phyloP scores from a whole-genome alignment of 768 basidiomycete species.

The Hericium alpestre region DNA sequence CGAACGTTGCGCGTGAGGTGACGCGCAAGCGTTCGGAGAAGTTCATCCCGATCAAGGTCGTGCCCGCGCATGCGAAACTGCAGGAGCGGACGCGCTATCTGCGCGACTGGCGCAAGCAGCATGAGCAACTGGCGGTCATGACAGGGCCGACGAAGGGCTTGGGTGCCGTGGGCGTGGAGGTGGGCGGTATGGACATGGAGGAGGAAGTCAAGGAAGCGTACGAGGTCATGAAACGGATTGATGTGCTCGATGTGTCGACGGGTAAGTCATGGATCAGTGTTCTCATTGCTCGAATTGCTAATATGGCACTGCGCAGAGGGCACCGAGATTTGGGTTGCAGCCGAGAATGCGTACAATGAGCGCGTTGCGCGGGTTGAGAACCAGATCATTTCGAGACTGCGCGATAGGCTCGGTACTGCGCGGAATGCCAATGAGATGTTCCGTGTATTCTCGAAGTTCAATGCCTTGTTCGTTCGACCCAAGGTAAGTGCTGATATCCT shows the following conservation, averaged over 20 bases:
- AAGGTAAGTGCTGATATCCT: conserved; percentile 45
- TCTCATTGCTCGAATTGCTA: too few species aligned
- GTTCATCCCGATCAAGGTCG: conserved; percentile 95
- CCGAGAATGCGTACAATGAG: conserved; percentile 96
- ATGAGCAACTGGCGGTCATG: conserved; percentile 96
- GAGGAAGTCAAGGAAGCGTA: conserved; percentile 95
- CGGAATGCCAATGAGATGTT: conserved; percentile 99
- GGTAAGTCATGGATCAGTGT: conserved; percentile 37
- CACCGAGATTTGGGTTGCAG: conserved; percentile 94
- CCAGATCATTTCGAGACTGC: conserved; percentile 88
- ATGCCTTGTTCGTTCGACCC: conserved; percentile 89
- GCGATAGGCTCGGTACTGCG: conserved; percentile 89
- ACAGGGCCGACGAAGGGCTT: conserved; percentile 88
- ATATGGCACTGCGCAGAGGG: conserved; percentile 48
- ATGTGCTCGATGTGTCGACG: conserved; percentile 87
- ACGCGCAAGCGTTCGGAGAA: conserved; percentile 81
- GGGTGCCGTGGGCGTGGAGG: conserved; percentile 59
- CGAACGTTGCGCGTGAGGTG: conserved; percentile 73
- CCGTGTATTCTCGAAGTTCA: conserved; percentile 96
- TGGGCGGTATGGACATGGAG: conserved; percentile 94
- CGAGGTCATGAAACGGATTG: conserved; percentile 93
- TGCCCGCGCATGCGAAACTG: conserved; percentile 81
- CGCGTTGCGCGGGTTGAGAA: conserved; percentile 96
- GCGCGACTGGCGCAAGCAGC: conserved; percentile 89
- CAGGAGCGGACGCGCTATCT: conserved; percentile 83